Evolutionary conservation across 768 basidiomycete species (phyloP).

Genomic region (Antrodiella citrinella): DNA sequence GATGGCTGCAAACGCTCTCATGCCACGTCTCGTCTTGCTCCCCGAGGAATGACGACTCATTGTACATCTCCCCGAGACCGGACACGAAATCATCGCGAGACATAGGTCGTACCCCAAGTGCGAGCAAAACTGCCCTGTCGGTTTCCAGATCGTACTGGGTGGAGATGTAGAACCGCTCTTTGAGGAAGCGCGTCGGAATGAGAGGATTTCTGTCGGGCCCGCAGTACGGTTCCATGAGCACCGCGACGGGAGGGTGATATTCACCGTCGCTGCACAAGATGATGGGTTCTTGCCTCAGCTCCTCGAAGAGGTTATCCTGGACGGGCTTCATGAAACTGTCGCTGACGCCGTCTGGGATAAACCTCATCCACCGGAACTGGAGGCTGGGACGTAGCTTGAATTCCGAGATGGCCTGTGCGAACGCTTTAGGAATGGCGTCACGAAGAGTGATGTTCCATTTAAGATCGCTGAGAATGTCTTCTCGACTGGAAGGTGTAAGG

Average conservation of each 20-base stretch:
- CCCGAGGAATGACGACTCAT: neutral
- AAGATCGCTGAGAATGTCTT: constrained; percentile 17
- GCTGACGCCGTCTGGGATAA: constrained; percentile 11
- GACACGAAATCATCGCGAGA: neutral
- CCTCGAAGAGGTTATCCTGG: neutral
- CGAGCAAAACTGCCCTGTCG: neutral
- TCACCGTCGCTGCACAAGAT: neutral
- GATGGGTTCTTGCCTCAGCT: neutral
- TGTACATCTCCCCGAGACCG: neutral
- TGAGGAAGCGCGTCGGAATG: neutral
- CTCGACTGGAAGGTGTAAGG: constrained; percentile 20
- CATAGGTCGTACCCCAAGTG: neutral
- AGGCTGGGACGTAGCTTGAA: constrained; percentile 13
- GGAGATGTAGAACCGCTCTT: neutral
- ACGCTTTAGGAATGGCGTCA: constrained; percentile 12
- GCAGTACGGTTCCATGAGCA: neutral
- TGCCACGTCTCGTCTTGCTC: neutral
- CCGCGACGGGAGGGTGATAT: neutral
- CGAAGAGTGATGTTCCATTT: constrained; percentile 19
- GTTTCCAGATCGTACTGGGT: neutral
- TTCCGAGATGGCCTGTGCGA: constrained; percentile 14
- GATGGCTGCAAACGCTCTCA: neutral
- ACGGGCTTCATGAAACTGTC: constrained; percentile 1
- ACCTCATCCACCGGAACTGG: constrained; percentile 18
- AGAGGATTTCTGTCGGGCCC: neutral